phyloP scores from a whole-genome alignment of 106 monocot genomes.

The Alisma plantagoaquatica region DNA sequence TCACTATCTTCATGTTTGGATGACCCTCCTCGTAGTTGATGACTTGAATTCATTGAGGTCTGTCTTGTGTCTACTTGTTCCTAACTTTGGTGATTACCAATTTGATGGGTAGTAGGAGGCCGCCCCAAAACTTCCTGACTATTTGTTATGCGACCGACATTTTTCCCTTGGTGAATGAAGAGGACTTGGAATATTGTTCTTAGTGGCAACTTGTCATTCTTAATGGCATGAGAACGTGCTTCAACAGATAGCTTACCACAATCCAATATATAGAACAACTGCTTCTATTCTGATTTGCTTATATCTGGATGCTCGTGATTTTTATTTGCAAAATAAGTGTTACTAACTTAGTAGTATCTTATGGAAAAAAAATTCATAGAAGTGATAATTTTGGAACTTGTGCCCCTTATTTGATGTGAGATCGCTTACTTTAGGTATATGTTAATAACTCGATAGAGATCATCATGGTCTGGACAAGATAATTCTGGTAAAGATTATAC shows the following conservation, averaged over 20 bases:
- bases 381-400: too few species aligned
- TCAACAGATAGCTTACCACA: constrained; percentile 48
- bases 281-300: constrained; percentile 69
- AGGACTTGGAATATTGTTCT: constrained; percentile 78
- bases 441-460: constrained; percentile 68
- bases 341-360: too few species aligned
- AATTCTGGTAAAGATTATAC: constrained; percentile 50
- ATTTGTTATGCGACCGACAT: neutral
- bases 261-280: constrained; percentile 49
- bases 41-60: neutral
- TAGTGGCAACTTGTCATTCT: constrained; percentile 62
- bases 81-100: neutral
- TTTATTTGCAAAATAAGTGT: too few species aligned
- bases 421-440: constrained; percentile 55
- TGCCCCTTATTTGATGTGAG: neutral
- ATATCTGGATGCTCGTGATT: constrained; percentile 54
- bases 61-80: neutral
- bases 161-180: constrained; percentile 55
- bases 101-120: neutral
- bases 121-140: neutral
- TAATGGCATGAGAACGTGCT: constrained; percentile 39
- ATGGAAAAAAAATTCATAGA: too few species aligned
- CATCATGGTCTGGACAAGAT: constrained; percentile 55
- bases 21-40: neutral
- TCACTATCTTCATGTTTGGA: neutral